Evolutionary conservation across 805 yeast species (phyloP), one percentile per base, ranked within the genome.

Genomic region (Priceomyces fermenticarens): DNA sequence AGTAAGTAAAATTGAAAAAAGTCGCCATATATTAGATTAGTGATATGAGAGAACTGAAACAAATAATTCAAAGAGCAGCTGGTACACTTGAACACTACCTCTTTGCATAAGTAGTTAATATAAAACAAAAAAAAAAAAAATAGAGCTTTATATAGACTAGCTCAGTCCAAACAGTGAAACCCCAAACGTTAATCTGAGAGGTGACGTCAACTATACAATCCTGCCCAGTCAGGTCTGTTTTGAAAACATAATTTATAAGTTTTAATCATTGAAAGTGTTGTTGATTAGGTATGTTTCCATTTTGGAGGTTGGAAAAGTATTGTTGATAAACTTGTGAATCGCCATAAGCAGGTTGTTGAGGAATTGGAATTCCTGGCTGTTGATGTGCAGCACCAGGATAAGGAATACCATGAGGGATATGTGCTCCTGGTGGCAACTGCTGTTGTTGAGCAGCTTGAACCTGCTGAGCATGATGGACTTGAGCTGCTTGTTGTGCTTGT

Each of bases 311-410:
- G 48, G 76, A 73, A 55, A 81, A 78, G 60, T 80, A 81, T 49
- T 79, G 84, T 60, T 80, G 81, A 52, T 81, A 80, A 39, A 78
- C 84, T 47, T 77, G 79, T 36, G 77, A 75, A 49, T 74, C 77
- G 46, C 75, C 62, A 48, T 74, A 77, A 7, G 39, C 32, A 36
- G 72, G 70, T 51, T 64, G 70, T 17, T 72, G 62, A 41, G 77
- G 75, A 53, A 73, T 62, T 44, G 71, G 71, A 43, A 65, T 66
- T 4, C 57, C 51, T 20, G 59, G 66, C 51, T 50, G 71, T 14
- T 69, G 72, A 54, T 61, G 70, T 53, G 59, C 70, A 25, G 66
- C 63, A 37, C 60, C 53, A 40, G 70, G 76, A 53, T 69, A 73
- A 43, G 70, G 73, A 59, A 67, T 67, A 39, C 76, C 73, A 47